Base-by-base conservation (phyloP, 2,329 filamentous ascomycete species). In the Botrytis tulipae region DNA sequence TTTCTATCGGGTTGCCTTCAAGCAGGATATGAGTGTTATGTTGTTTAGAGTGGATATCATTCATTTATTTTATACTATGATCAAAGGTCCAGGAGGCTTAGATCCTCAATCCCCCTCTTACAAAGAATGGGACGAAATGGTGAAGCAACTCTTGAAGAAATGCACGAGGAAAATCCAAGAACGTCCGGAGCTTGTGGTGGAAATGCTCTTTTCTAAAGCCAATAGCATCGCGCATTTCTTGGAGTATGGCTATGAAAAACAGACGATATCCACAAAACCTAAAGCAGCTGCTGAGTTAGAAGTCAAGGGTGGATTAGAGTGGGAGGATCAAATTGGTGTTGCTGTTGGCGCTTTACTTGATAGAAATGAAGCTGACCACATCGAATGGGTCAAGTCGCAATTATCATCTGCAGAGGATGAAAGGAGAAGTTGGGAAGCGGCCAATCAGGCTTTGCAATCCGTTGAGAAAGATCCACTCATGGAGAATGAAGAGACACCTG, bases 151-250 rank as follows among this genome's bases (percentile, higher is more conserved):
- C 57, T 88, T 98, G 76, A 90, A 91, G 77, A 92, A 91, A 79
- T 92, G 95, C 76, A 87, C 93, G 72, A 94, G 92, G 80, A 97
- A 96, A 83, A 87, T 98, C 1, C 89, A 96, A 75, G 90, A 97
- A 77, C 89, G 94, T 61, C 94, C 94, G 0, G 93, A 95, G 75
- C 85, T 98, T 59, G 87, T 97, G 68, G 91, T 97, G 0, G 96
- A 99, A 83, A 89, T 99, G 87, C 86, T 99, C 22, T 99, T 99
- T 82, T 97, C 93, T 82, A 99, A 99, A 82, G 92, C 94, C 73
- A 91, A 90, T 70, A 88, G 89, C 63, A 97, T 93, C 0, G 88
- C 94, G 0, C 93, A 93, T 82, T 98, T 94, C 80, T 87, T 99
- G 8, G 95, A 98, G 80, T 94, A 95, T 79, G 96, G 96, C 0